Evolutionary conservation across 176 grass and related monocot species (phyloP), one percentile per base, ranked within the genome.

Genomic region (Paspalum notatum): DNA sequence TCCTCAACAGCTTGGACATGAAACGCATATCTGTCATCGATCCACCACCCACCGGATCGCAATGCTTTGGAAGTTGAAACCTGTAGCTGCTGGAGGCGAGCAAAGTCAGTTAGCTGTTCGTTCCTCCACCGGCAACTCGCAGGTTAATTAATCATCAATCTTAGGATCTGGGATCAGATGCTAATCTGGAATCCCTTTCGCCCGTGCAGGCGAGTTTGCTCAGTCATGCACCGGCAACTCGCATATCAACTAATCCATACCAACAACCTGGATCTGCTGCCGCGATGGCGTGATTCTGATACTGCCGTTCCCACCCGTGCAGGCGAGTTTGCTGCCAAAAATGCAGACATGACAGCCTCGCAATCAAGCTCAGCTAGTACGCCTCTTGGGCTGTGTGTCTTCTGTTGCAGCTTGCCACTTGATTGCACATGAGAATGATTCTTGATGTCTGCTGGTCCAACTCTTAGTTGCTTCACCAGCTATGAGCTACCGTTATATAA

Each of bases 361-460:
- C 16, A 76, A 62, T 47, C 57, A 62, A 76, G 57, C 21, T 62
- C 40, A 76, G 46, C 20, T 58, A 43, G 17, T 50, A 57, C 22
- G 37, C 52, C n/a, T 42, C 51, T 59, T 22, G 54, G n/a, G 38
- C 14, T 59, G 12, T 8, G 20, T 42, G 66, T 15, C n/a, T 44
- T 60, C 14, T 76, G 73, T 60, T 60, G 54, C 74, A 76, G 8
- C 8, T 61, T 14, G 7, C 41, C 8, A 62, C 5, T 18, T 62
- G 57, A 17, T 37, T 27, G 20, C 57, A 48, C 9, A 62, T 77
- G 74, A 47, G 41, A 77, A 62, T 61, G 57, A 62, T 77, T 77
- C 57, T 11, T 62, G 22, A 9, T 77, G 74, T 77, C 74, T 77
- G 57, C 57, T 18, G 9, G 14, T 48, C 62, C 22, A 62, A 8